Evolutionary conservation across 148 eudicot species (phyloP), one percentile per base, ranked within the genome.

Genomic region (Camellia sinensis): DNA sequence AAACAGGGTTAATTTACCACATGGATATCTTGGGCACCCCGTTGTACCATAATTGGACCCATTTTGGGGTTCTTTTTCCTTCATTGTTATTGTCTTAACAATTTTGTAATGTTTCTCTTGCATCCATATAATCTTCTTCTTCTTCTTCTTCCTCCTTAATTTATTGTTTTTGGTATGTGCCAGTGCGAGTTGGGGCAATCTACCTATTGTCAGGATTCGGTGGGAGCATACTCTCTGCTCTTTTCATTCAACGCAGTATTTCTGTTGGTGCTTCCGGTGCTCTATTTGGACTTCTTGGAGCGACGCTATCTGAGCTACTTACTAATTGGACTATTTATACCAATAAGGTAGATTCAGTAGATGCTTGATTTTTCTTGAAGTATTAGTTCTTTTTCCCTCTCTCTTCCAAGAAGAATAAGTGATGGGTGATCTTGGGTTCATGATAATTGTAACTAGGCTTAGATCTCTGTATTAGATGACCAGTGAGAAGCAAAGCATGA

Each of bases 221-320:
- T 46, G 98, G 97, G 79, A 93, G 97, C 71, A 59, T 95, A 50
- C 83, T 95, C n/a, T 93, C 98, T 19, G 62, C 88, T 6, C 91
- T 95, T 46, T 95, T 95, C 61, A 89, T 93, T 79, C 90, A 87
- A 79, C 75, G 54, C 37, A 86, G 78, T 74, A 87, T 95, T 37
- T 95, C 97, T 19, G 97, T 95, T 54, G 98, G 98, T 68, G 98
- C 98, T 77, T 94, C 98, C 48, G 98, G 98, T 81, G 97, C 97
- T 71, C 85, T 94, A 66, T 95, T 93, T 82, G 98, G 98, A 78
- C 91, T 95, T 76, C 94, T 95, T 60, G 98, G 98, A 80, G 98
- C 95, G 61, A 95, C 93, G 98, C 84, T 95, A 57, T 89, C 97
- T 0, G 98, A 95, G 83, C 90, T 95, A 29, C 79, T 93, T 43